Conservation (phyloP, 2,329 filamentous ascomycete genomes). For the Exophiala alcalophila region DNA sequence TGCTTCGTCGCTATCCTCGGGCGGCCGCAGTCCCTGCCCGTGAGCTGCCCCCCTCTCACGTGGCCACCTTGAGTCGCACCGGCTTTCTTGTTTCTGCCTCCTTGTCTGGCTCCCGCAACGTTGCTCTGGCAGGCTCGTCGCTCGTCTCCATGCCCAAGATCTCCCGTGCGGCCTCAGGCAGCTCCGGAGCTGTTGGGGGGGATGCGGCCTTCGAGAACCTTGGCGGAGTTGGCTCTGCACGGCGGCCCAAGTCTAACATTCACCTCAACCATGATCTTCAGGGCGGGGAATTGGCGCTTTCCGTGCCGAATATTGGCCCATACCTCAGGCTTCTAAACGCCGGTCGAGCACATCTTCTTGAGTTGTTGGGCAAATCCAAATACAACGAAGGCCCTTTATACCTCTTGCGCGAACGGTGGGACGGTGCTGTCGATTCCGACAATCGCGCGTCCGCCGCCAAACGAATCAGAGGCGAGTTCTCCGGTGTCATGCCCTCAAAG, state of each 20-base stretch:
- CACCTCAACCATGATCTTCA: conserved; percentile 1
- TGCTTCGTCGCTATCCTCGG: conserved; percentile 48
- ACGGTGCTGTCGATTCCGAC: conserved; percentile 55
- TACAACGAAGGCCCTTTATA: conserved; percentile 52
- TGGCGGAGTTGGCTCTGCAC: conserved; percentile 26
- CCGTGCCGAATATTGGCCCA: conserved; percentile 58
- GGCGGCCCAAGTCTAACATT: conserved; percentile 16
- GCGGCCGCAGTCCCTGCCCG: conserved; percentile 46
- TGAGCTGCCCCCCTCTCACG: conserved; percentile 47
- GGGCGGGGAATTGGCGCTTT: conserved; percentile 46
- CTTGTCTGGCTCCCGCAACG: conserved; percentile 19
- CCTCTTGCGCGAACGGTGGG: conserved; percentile 59
- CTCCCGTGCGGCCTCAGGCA: conserved; percentile 38
- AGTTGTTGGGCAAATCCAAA: conserved; percentile 51
- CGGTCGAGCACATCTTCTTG: conserved; percentile 54
- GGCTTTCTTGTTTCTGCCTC: conserved; percentile 56
- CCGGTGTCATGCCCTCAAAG: conserved; percentile 54
- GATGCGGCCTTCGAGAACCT: conserved; percentile 31
- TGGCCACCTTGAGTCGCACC: conserved; percentile 48
- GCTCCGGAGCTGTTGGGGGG: conserved; percentile 34
- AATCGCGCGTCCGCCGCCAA: conserved; percentile 49
- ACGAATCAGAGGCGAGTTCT: conserved; percentile 54
- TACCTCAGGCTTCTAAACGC: conserved; percentile 57
- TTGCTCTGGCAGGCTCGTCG: conserved; percentile 19
- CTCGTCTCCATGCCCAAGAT: conserved; percentile 27